Evolutionary conservation across 441 rosid genomes (phyloP), one percentile per base, ranked within the genome.

Genomic region (Gossypium armourianum): DNA sequence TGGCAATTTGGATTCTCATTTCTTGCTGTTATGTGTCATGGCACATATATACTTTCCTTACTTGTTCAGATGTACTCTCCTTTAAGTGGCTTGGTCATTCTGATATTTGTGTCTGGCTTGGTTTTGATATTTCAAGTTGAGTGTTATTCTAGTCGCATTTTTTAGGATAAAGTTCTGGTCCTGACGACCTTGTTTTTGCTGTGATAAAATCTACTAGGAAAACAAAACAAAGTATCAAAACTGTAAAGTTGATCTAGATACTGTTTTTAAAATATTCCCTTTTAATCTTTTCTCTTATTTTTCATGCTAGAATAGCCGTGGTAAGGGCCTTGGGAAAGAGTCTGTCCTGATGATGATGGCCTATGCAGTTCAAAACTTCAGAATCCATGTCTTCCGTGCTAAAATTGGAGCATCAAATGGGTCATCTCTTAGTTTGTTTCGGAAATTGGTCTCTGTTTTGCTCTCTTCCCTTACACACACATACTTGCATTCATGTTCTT

Each of bases 271-370:
- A 17, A 28, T 16, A 10, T 45, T 45, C 50, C 16, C 28, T 71
- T 73, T 52, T 40, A 10, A 8, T 77, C 40, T 77, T 75, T 63
- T 74, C 62, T 75, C 71, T 36, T 71, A 55, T 62, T 63, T 57
- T 76, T 68, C 61, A 78, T 82, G 88, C 81, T 87, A 85, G 89
- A 81, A 72, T 83, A 90, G 98, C 83, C 96, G 88, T 70, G 92
- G 93, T 72, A 91, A 90, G 84, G 96, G 97, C 74, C 78, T 93
- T 45, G 93, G 93, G 69, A 88, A 91, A 83, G 98, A 86, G 81
- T 74, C 96, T 49, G 91, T 90, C 28, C 68, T 87, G 82, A 81
- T 85, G 84, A 93, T 91, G 97, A 91, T 91, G 96, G 88, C 84
- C 78, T 87, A 87, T 78, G 87, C 93, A 28, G 74, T 87, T 53